Percentiles rank a stretch among this genome's conserved stretches.
These are phyloP conservation scores for Truncatella angustata DNA, from an alignment of 2,329 filamentous ascomycete species.

Conservation along the genomic window DNA sequence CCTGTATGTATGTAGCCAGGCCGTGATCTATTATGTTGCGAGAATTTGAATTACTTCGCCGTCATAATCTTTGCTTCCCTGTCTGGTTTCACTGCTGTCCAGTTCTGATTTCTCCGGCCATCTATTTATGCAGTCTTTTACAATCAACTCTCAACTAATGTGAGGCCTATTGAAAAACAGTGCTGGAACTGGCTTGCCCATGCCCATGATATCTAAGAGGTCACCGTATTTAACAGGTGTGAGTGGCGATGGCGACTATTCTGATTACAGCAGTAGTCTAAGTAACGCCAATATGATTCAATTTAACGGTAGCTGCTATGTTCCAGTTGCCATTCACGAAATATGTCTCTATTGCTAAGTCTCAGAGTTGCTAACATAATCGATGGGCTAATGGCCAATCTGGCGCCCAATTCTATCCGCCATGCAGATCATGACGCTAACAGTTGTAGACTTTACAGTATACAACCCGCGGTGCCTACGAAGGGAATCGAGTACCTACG, in stretches of 20 bases:
- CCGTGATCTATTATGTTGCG: too few relatives aligned
- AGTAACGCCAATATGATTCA: neutral
- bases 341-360: neutral
- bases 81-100: too few relatives aligned
- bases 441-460: neutral
- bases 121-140: too few relatives aligned
- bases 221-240: neutral
- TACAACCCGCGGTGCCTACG: neutral
- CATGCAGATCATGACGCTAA: neutral
- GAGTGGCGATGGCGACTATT: neutral
- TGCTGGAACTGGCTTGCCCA: neutral
- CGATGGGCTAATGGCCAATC: neutral
- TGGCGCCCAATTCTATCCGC: neutral
- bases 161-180: too few relatives aligned
- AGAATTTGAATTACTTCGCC: too few relatives aligned
- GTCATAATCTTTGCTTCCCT: too few relatives aligned
- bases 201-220: neutral
- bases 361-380: neutral
- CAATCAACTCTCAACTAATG: too few relatives aligned
- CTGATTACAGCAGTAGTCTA: neutral
- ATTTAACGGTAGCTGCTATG: neutral
- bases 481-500: neutral
- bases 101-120: too few relatives aligned
- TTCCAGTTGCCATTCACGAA: neutral
- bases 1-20: too few relatives aligned